These are phyloP conservation scores for Sicyos baderoa DNA, from an alignment of 306 rosid species.

Conservation along the genomic window DNA sequence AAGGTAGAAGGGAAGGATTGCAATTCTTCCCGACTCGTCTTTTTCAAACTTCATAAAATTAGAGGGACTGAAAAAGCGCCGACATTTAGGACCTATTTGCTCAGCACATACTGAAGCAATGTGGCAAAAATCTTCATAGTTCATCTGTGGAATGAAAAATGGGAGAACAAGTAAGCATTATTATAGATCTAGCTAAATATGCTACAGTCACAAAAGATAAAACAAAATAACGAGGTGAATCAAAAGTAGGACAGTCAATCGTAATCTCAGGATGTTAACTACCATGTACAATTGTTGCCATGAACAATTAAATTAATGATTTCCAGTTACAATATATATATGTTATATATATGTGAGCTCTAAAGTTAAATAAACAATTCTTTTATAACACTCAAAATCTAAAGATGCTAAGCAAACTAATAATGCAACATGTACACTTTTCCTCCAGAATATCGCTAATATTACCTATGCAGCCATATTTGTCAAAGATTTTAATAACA, in stretches of 20 bases:
- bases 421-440: background rate
- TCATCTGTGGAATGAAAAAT: conserved; percentile 61
- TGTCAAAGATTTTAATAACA: background rate
- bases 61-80: conserved; percentile 96
- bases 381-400: background rate
- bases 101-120: conserved; percentile 97
- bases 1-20: conserved; percentile 96
- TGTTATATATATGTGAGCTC: background rate
- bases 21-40: conserved; percentile 98
- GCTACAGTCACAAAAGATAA: background rate
- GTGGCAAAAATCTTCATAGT: conserved; percentile 98
- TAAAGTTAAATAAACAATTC: background rate
- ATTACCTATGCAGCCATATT: background rate
- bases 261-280: background rate
- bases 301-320: background rate
- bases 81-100: conserved; percentile 93
- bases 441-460: background rate
- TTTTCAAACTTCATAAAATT: conserved; percentile 99
- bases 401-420: background rate
- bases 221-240: background rate
- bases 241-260: background rate
- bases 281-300: no score
- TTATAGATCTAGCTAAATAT: background rate
- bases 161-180: conserved; percentile 24
- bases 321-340: background rate